Percentiles rank a stretch among this genome's conserved stretches.
Evolutionary conservation across 2,329 filamentous ascomycete genomes (phyloP).

Genomic region (Ampelomyces quisqualis): DNA sequence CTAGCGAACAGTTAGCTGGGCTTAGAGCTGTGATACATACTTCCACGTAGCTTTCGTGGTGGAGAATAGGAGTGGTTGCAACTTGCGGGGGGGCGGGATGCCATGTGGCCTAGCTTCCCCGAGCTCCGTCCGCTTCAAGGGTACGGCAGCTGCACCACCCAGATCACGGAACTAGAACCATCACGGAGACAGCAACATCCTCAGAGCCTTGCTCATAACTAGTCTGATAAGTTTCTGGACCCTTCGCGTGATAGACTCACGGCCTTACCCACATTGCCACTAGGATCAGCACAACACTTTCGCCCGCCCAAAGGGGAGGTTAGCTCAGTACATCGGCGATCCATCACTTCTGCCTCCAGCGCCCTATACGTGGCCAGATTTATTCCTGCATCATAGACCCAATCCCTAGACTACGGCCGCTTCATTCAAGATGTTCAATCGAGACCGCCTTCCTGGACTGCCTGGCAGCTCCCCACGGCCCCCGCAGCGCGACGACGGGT

Average conservation of each 20-base stretch:
- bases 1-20: not conserved
- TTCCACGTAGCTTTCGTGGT: no score
- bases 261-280: no score
- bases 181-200: not conserved
- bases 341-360: slow-evolving; percentile 5
- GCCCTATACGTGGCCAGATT: slow-evolving; percentile 16
- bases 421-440: slow-evolving; percentile 55
- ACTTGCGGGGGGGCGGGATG: no score
- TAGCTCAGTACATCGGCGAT: slow-evolving; percentile 2
- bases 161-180: no score
- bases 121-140: not conserved
- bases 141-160: not conserved
- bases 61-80: no score
- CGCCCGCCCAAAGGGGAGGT: slow-evolving; percentile 1
- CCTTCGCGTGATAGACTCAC: no score
- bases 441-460: slow-evolving; percentile 54
- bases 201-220: not conserved
- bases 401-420: not conserved
- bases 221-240: not conserved
- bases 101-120: slow-evolving; percentile 12
- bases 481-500: slow-evolving; percentile 47
- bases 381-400: not conserved
- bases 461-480: slow-evolving; percentile 46
- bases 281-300: not conserved
- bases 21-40: no score